phyloP scores from a whole-genome alignment of 129 eudicot species.

The Artemisia argyi region DNA sequence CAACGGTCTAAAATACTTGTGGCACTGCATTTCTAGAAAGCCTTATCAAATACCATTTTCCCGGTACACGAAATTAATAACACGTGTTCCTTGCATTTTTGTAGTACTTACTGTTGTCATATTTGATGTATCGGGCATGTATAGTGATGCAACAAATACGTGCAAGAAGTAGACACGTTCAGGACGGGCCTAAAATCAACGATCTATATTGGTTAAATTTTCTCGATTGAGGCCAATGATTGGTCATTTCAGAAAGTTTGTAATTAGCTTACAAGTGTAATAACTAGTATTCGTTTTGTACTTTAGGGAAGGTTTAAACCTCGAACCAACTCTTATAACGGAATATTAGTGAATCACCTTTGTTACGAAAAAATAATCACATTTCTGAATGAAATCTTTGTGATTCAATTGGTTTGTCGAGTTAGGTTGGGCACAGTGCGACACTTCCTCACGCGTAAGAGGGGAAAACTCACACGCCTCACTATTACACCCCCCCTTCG shows the following conservation, averaged over 20 bases:
- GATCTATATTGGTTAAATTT: not conserved
- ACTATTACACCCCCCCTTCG: too few relatives aligned
- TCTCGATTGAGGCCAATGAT: not conserved
- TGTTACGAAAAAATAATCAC: too few relatives aligned
- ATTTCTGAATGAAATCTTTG: too few relatives aligned
- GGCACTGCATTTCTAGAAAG: slow-evolving; percentile 12
- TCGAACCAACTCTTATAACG: too few relatives aligned
- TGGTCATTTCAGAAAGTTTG: not conserved
- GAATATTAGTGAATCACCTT: too few relatives aligned
- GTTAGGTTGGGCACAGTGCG: too few relatives aligned
- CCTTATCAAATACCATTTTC: slow-evolving; percentile 22
- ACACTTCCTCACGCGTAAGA: too few relatives aligned
- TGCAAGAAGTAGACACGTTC: not conserved
- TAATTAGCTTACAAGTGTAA: too few relatives aligned
- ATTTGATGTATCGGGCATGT: not conserved
- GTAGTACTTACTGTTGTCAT: not conserved
- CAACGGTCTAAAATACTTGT: slow-evolving; percentile 37
- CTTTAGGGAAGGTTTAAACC: too few relatives aligned
- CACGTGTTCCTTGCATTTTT: slow-evolving; percentile 21
- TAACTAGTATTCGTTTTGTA: too few relatives aligned
- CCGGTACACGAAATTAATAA: not conserved
- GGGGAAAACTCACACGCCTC: too few relatives aligned
- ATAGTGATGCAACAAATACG: not conserved
- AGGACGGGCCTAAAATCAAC: not conserved
- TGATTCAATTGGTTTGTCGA: too few relatives aligned